Evolutionary conservation across 1,284 basidiomycete genomes (phyloP), one percentile per base, ranked within the genome.

Genomic region (Earliella scabrosa): DNA sequence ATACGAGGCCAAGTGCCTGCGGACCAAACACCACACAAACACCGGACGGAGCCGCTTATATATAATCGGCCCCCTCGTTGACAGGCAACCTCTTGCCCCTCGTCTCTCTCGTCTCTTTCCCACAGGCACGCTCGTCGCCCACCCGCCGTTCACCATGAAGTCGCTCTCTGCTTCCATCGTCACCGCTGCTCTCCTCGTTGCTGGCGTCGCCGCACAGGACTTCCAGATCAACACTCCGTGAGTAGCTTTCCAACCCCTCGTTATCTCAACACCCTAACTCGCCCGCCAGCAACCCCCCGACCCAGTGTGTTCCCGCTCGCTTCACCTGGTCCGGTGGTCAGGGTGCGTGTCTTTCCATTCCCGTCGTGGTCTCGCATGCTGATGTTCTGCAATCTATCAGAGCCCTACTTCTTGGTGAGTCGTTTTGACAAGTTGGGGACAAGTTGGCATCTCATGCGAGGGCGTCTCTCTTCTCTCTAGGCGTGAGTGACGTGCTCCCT

Each of bases 141-240:
- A 16, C 53, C 50, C 61, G 56, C 52, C 43, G 45, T 39, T 47
- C 55, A 53, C 63, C 52, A 68, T 68, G 66, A 64, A 66, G 64
- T 60, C 63, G 45, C 35, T 63, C 51, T 60, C 59, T 56, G 40
- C 63, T 50, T 49, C 63, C 54, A 54, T 70, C 56, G 43, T 68
- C 55, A 41, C 66, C 38, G 52, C 55, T 51, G 68, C 66, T 40
- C 58, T 63, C 58, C 43, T 66, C 48, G 63, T 56, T 45, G 62
- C 58, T 20, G 56, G 55, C 48, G 67, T 59, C 50, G 32, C 54
- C 48, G 66, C 64, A 7, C 67, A 68, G 66, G 34, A 46, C 18
- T 55, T 67, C 54, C 53, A 36, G 49, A 63, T 72, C 61, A 68
- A 69, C 66, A 72, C 71, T 50, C 71, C 69, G 71, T 72, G 56